Percentiles rank a stretch among this genome's conserved stretches.
Conservation (phyloP, 495 filamentous ascomycete genomes). For the Hyaloscypha finlandica region DNA sequence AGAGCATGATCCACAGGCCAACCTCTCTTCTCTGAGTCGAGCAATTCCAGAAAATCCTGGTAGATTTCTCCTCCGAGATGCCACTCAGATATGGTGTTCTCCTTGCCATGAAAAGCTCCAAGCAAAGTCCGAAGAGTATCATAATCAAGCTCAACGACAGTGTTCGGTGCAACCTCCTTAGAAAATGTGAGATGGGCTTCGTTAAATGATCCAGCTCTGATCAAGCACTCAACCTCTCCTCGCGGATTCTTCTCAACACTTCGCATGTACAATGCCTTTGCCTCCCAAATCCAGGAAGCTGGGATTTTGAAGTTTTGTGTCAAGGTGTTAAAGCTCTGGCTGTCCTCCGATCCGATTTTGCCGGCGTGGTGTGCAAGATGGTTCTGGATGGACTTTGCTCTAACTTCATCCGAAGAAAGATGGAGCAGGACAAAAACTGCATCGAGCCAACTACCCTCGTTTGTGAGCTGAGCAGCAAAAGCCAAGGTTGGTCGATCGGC, state of each 20-base stretch:
- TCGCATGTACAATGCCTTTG: constrained; percentile 81
- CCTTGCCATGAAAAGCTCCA: constrained; percentile 61
- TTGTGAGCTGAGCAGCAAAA: constrained; percentile 72
- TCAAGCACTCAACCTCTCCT: constrained; percentile 71
- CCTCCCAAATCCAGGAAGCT: constrained; percentile 77
- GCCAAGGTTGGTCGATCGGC: constrained; percentile 67
- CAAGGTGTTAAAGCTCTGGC: constrained; percentile 58
- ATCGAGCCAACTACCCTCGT: constrained; percentile 64
- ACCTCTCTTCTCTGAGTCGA: constrained; percentile 35
- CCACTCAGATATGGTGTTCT: constrained; percentile 59
- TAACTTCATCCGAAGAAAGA: constrained; percentile 62
- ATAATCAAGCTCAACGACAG: constrained; percentile 78
- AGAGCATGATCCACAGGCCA: constrained; percentile 38
- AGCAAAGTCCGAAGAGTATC: constrained; percentile 63
- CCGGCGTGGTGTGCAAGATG: constrained; percentile 69
- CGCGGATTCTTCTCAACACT: constrained; percentile 61
- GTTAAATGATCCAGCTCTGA: constrained; percentile 71
- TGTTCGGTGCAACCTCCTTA: constrained; percentile 71
- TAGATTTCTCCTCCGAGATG: constrained; percentile 78
- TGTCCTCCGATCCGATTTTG: constrained; percentile 51
- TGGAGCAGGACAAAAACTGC: constrained; percentile 78
- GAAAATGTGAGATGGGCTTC: constrained; percentile 85
- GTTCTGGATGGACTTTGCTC: constrained; percentile 66
- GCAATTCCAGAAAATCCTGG: constrained; percentile 71
- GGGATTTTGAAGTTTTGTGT: constrained; percentile 66